Percentiles rank a stretch among this genome's conserved stretches.
phyloP scores from a whole-genome alignment of 805 yeast genomes.

The Cyberlindnera mrakii region DNA sequence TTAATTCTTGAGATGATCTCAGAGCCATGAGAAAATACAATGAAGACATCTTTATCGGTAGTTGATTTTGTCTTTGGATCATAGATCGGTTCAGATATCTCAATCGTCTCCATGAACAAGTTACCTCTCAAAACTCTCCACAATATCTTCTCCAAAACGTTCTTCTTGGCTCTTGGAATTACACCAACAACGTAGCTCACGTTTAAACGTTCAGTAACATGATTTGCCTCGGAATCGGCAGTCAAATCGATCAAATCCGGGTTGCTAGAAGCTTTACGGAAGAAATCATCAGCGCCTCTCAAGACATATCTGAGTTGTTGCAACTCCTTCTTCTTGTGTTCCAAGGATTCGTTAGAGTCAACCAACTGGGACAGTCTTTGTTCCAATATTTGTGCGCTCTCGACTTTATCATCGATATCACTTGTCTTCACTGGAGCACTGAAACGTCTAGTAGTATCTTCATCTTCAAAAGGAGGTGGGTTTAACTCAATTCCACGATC shows the following conservation, averaged over 20 bases:
- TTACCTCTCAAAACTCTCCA: conserved; percentile 97
- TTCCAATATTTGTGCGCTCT: conserved; percentile 66
- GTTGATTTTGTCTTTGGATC: conserved; percentile 54
- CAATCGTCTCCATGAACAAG: conserved; percentile 67
- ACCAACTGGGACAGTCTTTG: conserved; percentile 67
- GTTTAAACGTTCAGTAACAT: conserved; percentile 31
- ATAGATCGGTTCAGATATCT: conserved; percentile 64
- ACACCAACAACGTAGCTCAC: conserved; percentile 67
- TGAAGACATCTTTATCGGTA: conserved; percentile 73
- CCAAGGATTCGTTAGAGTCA: conserved; percentile 59
- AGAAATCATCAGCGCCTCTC: conserved; percentile 43
- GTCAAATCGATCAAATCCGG: conserved; percentile 9
- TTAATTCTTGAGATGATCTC: conserved; percentile 65
- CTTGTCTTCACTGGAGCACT: conserved; percentile 24
- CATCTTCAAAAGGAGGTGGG: conserved; percentile 21
- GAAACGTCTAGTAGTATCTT: conserved; percentile 19
- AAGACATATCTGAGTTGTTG: conserved; percentile 55
- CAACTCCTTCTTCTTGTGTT: conserved; percentile 54
- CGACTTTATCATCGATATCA: conserved; percentile 57
- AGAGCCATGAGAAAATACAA: conserved; percentile 88
- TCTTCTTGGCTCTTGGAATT: conserved; percentile 63
- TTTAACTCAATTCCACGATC: conserved; percentile 37
- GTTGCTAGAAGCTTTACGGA: conserved; percentile 23
- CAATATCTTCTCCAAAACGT: conserved; percentile 69
- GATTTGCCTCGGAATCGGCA: conserved; percentile 15